Percentiles rank a stretch among this genome's conserved stretches.
Conservation (phyloP, 2,329 filamentous ascomycete genomes). For the Claviceps citrina region DNA sequence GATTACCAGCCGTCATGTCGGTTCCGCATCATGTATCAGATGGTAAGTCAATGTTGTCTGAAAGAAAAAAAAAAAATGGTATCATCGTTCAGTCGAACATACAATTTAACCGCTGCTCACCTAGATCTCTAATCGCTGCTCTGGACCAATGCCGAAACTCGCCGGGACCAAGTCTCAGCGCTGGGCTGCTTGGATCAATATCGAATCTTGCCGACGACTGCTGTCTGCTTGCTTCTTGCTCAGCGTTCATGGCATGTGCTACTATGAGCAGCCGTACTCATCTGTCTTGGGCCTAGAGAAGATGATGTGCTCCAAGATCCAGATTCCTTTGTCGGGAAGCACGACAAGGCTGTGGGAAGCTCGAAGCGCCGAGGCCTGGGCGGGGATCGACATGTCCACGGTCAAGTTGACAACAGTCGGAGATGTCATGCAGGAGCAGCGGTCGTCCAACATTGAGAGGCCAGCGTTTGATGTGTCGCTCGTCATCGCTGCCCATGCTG, state of each 20-base stretch:
- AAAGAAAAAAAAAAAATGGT: too few relatives aligned
- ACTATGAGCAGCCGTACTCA: conserved; percentile 32
- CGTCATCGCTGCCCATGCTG: conserved; percentile 24
- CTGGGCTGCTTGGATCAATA: conserved; percentile 38
- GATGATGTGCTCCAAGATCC: conserved; percentile 18
- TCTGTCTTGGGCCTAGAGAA: conserved; percentile 21
- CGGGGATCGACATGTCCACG: conserved; percentile 17
- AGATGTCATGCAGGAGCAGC: conserved; percentile 17
- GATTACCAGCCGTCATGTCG: conserved; percentile 30
- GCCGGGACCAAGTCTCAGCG: conserved; percentile 15
- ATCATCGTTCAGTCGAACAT: too few relatives aligned
- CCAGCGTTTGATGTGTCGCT: conserved; percentile 25
- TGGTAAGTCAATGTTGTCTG: conserved; percentile 33
- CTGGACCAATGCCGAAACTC: background rate
- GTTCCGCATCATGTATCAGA: conserved; percentile 36
- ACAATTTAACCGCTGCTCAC: too few relatives aligned
- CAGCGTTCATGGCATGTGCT: conserved; percentile 40
- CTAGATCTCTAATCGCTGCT: conserved; percentile 4
- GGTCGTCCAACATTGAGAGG: conserved; percentile 21
- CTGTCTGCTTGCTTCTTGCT: conserved; percentile 41
- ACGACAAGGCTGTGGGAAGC: conserved; percentile 36
- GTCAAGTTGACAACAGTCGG: conserved; percentile 13
- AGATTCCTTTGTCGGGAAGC: conserved; percentile 31
- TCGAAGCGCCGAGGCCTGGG: conserved; percentile 30
- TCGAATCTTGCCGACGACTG: conserved; percentile 37